These are phyloP conservation scores for Salix suchowensis DNA, from an alignment of 345 rosid genomes.

Conservation along the genomic window DNA sequence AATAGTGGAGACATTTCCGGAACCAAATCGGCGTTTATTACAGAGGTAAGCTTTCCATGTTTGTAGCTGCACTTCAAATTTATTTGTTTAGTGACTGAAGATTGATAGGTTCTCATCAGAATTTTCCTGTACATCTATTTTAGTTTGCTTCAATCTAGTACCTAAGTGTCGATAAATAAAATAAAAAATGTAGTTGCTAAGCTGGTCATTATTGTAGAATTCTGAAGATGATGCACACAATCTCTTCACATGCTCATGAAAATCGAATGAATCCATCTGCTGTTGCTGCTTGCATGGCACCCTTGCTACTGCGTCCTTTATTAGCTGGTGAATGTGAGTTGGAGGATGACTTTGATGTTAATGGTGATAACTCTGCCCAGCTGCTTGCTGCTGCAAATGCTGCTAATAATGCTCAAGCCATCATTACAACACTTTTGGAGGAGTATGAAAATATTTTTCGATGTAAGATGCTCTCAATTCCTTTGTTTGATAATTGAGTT, in stretches of 20 bases:
- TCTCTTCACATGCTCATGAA: slow-evolving; percentile 77
- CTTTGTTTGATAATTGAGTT: not conserved
- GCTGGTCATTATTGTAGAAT: slow-evolving; percentile 48
- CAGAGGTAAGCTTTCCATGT: slow-evolving; percentile 50
- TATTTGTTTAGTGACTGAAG: slow-evolving; percentile 9
- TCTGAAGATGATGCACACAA: slow-evolving; percentile 85
- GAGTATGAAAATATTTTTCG: slow-evolving; percentile 78
- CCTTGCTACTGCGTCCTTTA: slow-evolving; percentile 86
- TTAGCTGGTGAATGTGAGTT: slow-evolving; percentile 96
- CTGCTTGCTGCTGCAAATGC: slow-evolving; percentile 99
- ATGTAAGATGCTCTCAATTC: slow-evolving; percentile 54
- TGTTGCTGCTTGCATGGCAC: slow-evolving; percentile 99
- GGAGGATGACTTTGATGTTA: slow-evolving; percentile 78
- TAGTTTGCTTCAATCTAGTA: slow-evolving; percentile 15
- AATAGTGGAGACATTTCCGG: slow-evolving; percentile 89
- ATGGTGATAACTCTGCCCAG: slow-evolving; percentile 91
- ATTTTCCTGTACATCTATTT: slow-evolving; percentile 3
- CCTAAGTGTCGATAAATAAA: not conserved
- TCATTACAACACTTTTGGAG: slow-evolving; percentile 76
- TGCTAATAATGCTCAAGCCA: slow-evolving; percentile 91
- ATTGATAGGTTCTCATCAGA: slow-evolving; percentile 6
- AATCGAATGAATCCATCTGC: slow-evolving; percentile 96
- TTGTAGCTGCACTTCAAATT: not conserved
- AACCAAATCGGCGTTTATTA: slow-evolving; percentile 88
- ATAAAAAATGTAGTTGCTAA: slow-evolving; percentile 8